These are phyloP conservation scores for Zizania palustris DNA, from an alignment of 202 grass and related monocot genomes.

Conservation along the genomic window DNA sequence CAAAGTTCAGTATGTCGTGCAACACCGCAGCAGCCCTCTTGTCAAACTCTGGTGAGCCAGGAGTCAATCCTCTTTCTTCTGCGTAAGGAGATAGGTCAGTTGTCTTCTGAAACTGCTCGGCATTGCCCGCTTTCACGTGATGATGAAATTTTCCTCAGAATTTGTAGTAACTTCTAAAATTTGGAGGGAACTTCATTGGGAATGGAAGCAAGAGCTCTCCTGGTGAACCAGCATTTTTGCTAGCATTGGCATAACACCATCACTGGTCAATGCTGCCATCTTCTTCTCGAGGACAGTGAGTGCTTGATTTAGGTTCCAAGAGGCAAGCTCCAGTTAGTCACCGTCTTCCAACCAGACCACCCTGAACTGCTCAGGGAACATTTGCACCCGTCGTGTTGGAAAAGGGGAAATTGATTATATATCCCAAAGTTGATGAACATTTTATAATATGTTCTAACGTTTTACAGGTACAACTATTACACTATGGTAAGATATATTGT, in stretches of 20 bases:
- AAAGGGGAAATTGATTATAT: no score
- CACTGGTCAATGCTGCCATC: neutral
- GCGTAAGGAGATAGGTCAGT: constrained; percentile 76
- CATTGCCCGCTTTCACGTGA: constrained; percentile 54
- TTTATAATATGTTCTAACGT: no score
- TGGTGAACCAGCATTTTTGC: constrained; percentile 20
- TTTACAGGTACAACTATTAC: no score
- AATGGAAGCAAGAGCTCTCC: constrained; percentile 74
- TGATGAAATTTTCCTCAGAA: constrained; percentile 56
- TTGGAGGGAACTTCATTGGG: constrained; percentile 66
- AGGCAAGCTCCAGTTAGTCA: no score
- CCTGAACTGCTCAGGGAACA: no score
- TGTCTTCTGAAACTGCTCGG: constrained; percentile 65
- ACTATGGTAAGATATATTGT: no score
- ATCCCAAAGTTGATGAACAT: no score
- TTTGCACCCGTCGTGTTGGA: no score
- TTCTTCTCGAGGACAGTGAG: no score
- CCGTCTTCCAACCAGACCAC: no score
- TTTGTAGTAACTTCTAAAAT: constrained; percentile 60
- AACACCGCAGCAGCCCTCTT: constrained; percentile 81
- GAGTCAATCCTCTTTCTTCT: constrained; percentile 57
- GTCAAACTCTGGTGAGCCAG: constrained; percentile 75
- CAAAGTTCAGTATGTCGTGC: constrained; percentile 85
- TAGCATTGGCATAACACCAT: constrained; percentile 12
- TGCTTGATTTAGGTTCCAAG: no score